Conservation (phyloP, 805 yeast species). For the Spathaspora boniae region DNA sequence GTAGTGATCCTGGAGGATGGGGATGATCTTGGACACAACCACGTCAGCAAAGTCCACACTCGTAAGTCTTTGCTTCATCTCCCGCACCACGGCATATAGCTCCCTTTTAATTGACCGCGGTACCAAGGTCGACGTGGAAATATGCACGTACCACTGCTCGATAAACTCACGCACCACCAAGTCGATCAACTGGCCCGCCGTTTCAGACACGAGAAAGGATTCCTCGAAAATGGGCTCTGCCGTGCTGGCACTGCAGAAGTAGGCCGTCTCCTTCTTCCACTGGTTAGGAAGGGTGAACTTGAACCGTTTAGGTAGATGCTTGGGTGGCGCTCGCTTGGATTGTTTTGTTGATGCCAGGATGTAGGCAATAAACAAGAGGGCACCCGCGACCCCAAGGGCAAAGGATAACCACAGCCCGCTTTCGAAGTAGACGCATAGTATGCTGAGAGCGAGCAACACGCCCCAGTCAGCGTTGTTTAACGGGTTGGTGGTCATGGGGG, state of each 20-base stretch:
- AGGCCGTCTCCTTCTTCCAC: conserved; percentile 17
- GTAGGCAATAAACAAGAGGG: background rate
- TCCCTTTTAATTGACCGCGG: conserved; percentile 42
- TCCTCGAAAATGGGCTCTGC: conserved; percentile 38
- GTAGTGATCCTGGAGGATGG: conserved; percentile 65
- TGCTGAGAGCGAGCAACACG: too few species aligned
- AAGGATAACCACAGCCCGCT: too few species aligned
- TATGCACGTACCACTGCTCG: conserved; percentile 50
- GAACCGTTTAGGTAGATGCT: background rate
- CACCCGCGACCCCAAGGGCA: too few species aligned
- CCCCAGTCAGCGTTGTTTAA: too few species aligned
- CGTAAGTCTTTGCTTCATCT: conserved; percentile 40
- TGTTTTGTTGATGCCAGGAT: background rate
- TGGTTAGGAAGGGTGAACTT: conserved; percentile 6
- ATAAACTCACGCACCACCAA: conserved; percentile 53
- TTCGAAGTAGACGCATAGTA: too few species aligned
- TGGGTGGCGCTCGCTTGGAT: background rate
- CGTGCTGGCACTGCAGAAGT: conserved; percentile 21
- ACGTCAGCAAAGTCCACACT: conserved; percentile 53
- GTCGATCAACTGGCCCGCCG: conserved; percentile 47
- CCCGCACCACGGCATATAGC: conserved; percentile 38
- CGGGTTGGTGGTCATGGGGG: too few species aligned
- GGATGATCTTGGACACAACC: conserved; percentile 56
- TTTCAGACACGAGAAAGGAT: conserved; percentile 50
- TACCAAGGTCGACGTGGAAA: conserved; percentile 32